Conservation (phyloP, 2,329 filamentous ascomycete genomes). For the Neofusicoccum laricinum region DNA sequence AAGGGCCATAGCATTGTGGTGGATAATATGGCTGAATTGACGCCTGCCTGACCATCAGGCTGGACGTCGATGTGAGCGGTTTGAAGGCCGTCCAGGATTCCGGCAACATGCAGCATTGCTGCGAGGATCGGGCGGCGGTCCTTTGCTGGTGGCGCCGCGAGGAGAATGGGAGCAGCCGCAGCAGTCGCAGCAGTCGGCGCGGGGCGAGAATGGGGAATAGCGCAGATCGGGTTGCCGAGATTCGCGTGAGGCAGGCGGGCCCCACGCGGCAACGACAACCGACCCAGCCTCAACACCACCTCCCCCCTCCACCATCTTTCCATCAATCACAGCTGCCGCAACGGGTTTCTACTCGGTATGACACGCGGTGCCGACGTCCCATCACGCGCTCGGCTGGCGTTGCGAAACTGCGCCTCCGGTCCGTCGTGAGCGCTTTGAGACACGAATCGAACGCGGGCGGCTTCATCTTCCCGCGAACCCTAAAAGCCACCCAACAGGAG, state of each 20-base stretch:
- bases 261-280: not conserved
- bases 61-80: not conserved
- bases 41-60: not conserved
- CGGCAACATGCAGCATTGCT: not conserved
- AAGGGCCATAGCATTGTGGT: not conserved
- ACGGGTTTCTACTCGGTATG: not conserved
- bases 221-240: not conserved
- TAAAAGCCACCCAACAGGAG: not conserved
- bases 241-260: too few species aligned
- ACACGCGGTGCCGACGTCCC: not conserved
- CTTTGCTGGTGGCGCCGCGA: not conserved
- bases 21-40: not conserved
- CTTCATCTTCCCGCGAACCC: not conserved
- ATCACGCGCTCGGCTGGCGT: slow-evolving; percentile 2
- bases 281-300: not conserved
- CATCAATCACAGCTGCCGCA: not conserved
- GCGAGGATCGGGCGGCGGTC: not conserved
- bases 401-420: not conserved
- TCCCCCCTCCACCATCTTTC: not conserved
- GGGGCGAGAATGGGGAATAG: not conserved
- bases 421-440: not conserved
- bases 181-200: not conserved
- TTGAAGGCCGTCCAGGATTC: not conserved
- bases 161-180: not conserved
- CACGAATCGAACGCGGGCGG: not conserved